A percentile compares a stretch with the other conserved stretches of the same genome.
Conservation (phyloP, 2,329 filamentous ascomycete genomes). For the Thelonectria rubi region DNA sequence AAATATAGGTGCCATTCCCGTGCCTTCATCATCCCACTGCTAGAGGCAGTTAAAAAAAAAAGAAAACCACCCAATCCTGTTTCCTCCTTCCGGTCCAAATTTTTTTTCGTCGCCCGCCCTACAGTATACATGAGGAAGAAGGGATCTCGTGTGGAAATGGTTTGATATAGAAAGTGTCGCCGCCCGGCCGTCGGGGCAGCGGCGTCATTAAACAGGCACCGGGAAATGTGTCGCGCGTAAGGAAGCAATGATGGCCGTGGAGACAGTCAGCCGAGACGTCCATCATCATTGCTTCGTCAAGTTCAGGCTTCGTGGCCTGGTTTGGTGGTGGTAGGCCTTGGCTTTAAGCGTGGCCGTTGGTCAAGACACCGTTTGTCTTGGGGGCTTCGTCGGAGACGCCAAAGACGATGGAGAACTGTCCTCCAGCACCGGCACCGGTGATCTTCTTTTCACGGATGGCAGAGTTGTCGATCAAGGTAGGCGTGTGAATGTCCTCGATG, state of each 20-base stretch:
- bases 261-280: not conserved
- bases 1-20: conserved; percentile 16
- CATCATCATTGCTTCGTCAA: too few relatives aligned
- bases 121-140: conserved; percentile 6
- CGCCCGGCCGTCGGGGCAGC: conserved; percentile 1
- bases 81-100: conserved; percentile 7
- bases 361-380: conserved; percentile 44
- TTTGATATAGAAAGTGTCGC: not conserved
- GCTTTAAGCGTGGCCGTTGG: conserved; percentile 34
- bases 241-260: conserved; percentile 8
- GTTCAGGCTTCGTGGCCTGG: too few relatives aligned
- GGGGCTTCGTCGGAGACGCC: conserved; percentile 49
- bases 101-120: conserved; percentile 14
- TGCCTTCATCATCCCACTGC: conserved; percentile 10
- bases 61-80: conserved; percentile 9
- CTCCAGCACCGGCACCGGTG: conserved; percentile 83
- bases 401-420: conserved; percentile 79
- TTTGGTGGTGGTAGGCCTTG: not conserved
- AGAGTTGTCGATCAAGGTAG: conserved; percentile 85
- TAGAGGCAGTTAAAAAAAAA: not conserved
- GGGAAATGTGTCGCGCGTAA: conserved; percentile 17
- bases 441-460: conserved; percentile 80
- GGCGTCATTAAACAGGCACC: conserved; percentile 21
- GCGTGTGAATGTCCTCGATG: conserved; percentile 80
- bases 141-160: conserved; percentile 13